phyloP scores from a whole-genome alignment of 1,139 yeast genomes.

The Blastobotrys indianensis region DNA sequence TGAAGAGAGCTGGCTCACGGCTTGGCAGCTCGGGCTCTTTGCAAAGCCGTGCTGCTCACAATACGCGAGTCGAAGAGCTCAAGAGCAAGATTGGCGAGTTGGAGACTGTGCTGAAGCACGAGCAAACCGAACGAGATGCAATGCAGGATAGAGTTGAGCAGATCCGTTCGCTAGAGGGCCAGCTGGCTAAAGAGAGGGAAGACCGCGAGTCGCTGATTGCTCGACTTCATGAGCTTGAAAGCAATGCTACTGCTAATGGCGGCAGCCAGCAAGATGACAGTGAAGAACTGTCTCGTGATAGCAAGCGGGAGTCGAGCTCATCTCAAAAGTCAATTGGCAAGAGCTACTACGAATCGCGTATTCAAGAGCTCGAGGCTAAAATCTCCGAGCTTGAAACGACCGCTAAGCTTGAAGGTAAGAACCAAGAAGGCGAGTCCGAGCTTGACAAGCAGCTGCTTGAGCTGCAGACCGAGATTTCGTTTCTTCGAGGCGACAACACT shows the following conservation, averaged over 20 bases:
- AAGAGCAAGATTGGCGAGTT: constrained; percentile 28
- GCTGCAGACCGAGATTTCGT: constrained; percentile 24
- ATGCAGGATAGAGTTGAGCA: constrained; percentile 23
- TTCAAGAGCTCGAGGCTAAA: constrained; percentile 19
- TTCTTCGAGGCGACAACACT: constrained; percentile 22
- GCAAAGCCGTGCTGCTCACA: constrained; percentile 8
- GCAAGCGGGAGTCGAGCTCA: constrained; percentile 5
- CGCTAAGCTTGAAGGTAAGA: constrained; percentile 4
- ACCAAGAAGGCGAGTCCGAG: constrained; percentile 5
- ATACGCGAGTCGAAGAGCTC: constrained; percentile 27
- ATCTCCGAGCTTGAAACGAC: constrained; percentile 11
- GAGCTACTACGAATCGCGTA: constrained; percentile 16
- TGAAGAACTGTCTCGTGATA: not conserved
- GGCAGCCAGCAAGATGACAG: constrained; percentile 1
- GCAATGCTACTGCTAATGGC: not conserved
- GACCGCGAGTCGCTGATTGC: constrained; percentile 21
- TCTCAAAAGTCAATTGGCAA: constrained; percentile 9
- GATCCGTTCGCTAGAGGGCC: constrained; percentile 22
- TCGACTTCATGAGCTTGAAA: constrained; percentile 11
- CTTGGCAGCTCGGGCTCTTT: constrained; percentile 14
- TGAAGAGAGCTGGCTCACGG: constrained; percentile 18
- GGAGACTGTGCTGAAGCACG: constrained; percentile 28
- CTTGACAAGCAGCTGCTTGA: constrained; percentile 16
- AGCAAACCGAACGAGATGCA: constrained; percentile 25
- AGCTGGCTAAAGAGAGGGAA: constrained; percentile 21